Evolutionary conservation across 2,329 filamentous ascomycete genomes (phyloP).

Genomic region (Colletotrichum neosansevieriae): DNA sequence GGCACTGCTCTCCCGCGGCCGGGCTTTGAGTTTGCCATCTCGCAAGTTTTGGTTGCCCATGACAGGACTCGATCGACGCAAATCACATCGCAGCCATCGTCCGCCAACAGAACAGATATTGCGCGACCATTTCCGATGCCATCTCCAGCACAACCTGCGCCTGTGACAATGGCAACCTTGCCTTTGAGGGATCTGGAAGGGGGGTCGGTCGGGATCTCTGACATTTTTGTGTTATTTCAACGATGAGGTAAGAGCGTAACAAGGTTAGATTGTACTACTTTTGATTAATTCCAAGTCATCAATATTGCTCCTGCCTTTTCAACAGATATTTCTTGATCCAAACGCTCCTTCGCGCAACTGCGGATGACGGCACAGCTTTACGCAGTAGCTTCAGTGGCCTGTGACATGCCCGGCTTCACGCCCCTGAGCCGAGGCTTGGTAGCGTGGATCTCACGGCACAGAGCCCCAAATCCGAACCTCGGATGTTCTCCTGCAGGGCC

Average conservation of each 20-base stretch:
- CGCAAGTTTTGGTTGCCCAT: conserved; percentile 65
- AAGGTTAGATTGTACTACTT: no score
- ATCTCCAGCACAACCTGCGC: conserved; percentile 67
- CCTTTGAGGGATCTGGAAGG: conserved; percentile 45
- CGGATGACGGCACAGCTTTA: not conserved
- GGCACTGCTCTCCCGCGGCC: conserved; percentile 56
- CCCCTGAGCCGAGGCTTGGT: conserved; percentile 7
- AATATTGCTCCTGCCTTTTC: not conserved
- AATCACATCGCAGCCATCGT: conserved; percentile 69
- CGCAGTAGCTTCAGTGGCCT: not conserved
- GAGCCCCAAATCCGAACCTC: not conserved
- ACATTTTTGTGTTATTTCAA: not conserved
- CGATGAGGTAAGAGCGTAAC: not conserved
- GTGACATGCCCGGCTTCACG: not conserved
- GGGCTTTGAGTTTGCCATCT: conserved; percentile 59
- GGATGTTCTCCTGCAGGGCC: no score
- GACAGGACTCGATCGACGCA: conserved; percentile 66
- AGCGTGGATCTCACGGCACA: not conserved
- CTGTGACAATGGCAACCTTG: conserved; percentile 65
- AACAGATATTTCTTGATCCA: not conserved
- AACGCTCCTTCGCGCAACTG: not conserved
- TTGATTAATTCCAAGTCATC: no score
- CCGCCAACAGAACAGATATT: conserved; percentile 69
- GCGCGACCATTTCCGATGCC: conserved; percentile 72
- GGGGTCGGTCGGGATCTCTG: conserved; percentile 31